A percentile compares a stretch with the other conserved stretches of the same genome.
Evolutionary conservation across 306 rosid species (phyloP).

Genomic region (Sesbania bispinosa): DNA sequence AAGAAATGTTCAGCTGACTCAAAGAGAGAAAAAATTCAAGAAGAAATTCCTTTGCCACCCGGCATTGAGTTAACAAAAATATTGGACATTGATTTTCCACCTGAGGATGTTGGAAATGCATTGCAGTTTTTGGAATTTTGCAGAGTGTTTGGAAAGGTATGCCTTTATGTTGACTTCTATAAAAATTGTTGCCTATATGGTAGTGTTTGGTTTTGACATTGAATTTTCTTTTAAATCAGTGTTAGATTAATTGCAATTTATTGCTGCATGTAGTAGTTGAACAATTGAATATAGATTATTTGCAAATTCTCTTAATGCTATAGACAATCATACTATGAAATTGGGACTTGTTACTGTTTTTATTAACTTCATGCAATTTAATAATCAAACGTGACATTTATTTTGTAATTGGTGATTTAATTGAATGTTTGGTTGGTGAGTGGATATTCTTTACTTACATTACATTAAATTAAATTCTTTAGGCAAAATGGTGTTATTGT

Average conservation of each 20-base stretch:
- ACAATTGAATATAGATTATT: background rate
- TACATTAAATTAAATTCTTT: background rate
- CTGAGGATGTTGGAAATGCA: slow-evolving; percentile 65
- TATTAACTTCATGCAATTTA: background rate
- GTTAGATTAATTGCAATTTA: background rate
- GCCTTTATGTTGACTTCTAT: too few species aligned
- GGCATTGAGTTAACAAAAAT: slow-evolving; percentile 44
- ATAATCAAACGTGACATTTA: background rate
- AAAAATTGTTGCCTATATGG: too few species aligned
- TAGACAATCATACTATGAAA: background rate
- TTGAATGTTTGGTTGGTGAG: background rate
- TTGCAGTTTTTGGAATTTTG: slow-evolving; percentile 80
- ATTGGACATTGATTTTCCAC: slow-evolving; percentile 46
- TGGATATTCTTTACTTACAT: background rate
- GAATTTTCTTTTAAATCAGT: background rate
- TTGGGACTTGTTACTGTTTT: background rate
- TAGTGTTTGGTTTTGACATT: too few species aligned
- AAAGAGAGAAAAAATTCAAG: slow-evolving; percentile 7
- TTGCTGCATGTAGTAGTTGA: background rate
- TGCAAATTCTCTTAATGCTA: background rate
- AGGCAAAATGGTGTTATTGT: background rate
- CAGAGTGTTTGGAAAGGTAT: slow-evolving; percentile 71
- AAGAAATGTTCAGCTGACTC: slow-evolving; percentile 15
- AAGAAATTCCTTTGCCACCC: slow-evolving; percentile 46
- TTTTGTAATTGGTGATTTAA: background rate